Evolutionary conservation across 768 basidiomycete species (phyloP).

Genomic region (Auriculariales sp.): DNA sequence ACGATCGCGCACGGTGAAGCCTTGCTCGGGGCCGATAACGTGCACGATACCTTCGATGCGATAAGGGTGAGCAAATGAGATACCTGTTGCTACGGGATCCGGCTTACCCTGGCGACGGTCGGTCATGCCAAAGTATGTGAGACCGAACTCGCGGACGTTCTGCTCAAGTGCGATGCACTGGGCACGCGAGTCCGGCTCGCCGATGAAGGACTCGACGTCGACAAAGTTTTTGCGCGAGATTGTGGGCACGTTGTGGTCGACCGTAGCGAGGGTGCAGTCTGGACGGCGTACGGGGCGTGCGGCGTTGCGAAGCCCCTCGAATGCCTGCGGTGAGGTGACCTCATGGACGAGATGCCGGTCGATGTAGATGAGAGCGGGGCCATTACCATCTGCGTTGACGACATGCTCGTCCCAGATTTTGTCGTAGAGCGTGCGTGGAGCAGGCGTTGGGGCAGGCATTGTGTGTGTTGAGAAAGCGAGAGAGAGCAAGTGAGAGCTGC

Average conservation of each 20-base stretch:
- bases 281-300: constrained; percentile 65
- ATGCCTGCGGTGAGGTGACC: constrained; percentile 89
- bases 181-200: constrained; percentile 72
- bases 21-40: constrained; percentile 87
- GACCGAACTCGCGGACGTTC: constrained; percentile 81
- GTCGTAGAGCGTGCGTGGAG: constrained; percentile 86
- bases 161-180: constrained; percentile 76
- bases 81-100: background rate
- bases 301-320: constrained; percentile 71
- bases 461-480: constrained; percentile 2
- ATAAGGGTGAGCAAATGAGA: constrained; percentile 3
- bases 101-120: constrained; percentile 69
- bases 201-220: constrained; percentile 56
- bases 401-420: constrained; percentile 98
- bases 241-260: constrained; percentile 84
- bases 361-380: constrained; percentile 70
- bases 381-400: constrained; percentile 63
- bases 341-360: constrained; percentile 77
- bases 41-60: constrained; percentile 57
- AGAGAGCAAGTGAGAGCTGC: background rate
- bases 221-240: constrained; percentile 62
- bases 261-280: constrained; percentile 80
- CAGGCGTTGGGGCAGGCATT: constrained; percentile 41
- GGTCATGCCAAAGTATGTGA: constrained; percentile 85
- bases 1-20: constrained; percentile 51